phyloP scores from a whole-genome alignment of 768 basidiomycete species.

The Pisolithus tinctorius region DNA sequence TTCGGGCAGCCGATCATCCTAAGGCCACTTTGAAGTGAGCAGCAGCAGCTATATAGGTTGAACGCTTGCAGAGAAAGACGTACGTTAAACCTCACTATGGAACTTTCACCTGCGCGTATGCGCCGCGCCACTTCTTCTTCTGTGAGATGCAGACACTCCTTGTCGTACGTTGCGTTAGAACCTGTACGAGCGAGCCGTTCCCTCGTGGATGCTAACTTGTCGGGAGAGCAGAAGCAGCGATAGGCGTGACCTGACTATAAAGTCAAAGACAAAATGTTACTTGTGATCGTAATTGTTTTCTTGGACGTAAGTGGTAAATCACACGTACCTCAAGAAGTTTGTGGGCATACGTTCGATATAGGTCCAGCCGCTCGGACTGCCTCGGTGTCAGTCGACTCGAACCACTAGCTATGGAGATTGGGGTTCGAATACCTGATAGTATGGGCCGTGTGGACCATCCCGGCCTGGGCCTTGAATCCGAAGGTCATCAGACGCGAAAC shows the following conservation, averaged over 20 bases:
- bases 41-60: neutral
- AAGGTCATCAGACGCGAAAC: neutral
- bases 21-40: neutral
- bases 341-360: constrained; percentile 70
- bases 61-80: constrained; percentile 13
- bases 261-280: neutral
- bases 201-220: constrained; percentile 60
- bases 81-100: constrained; percentile 85
- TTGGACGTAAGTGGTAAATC: neutral
- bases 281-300: no score
- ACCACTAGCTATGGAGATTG: neutral
- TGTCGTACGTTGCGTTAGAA: constrained; percentile 82
- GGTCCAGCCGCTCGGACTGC: constrained; percentile 82
- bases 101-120: constrained; percentile 68
- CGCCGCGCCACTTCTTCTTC: constrained; percentile 79
- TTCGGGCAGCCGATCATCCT: constrained; percentile 55
- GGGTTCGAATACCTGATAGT: constrained; percentile 59
- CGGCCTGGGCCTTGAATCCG: constrained; percentile 60
- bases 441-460: constrained; percentile 74
- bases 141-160: constrained; percentile 76
- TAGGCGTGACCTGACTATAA: constrained; percentile 81
- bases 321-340: constrained; percentile 67
- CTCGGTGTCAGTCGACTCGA: constrained; percentile 2
- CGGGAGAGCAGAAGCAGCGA: constrained; percentile 86
- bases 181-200: constrained; percentile 65